phyloP scores from a whole-genome alignment of 2,329 filamentous ascomycete species.

The Drechslerella dactyloides region DNA sequence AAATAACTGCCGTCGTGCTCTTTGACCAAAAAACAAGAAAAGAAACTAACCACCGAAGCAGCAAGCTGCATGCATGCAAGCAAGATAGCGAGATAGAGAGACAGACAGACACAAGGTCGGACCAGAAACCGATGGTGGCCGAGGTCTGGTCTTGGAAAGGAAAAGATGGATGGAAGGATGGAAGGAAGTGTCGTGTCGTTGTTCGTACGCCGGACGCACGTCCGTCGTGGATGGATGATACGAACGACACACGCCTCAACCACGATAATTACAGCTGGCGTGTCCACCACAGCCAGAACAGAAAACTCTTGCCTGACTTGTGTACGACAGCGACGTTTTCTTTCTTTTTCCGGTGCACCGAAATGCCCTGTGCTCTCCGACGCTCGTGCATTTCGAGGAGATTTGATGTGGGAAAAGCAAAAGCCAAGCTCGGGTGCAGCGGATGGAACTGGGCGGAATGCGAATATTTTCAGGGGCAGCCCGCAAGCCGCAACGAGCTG shows the following conservation, averaged over 20 bases:
- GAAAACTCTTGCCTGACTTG: constrained; percentile 12
- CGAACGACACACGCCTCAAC: neutral
- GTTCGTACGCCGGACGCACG: neutral
- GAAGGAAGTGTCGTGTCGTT: neutral
- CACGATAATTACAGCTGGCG: constrained; percentile 6
- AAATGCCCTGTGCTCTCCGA: constrained; percentile 2
- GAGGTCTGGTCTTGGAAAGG: no score
- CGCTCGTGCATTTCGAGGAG: constrained; percentile 7
- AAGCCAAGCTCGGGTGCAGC: constrained; percentile 5
- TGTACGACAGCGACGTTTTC: constrained; percentile 19
- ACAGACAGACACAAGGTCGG: no score
- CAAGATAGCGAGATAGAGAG: no score
- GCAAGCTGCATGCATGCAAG: neutral
- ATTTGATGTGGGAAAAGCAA: neutral
- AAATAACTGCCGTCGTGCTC: neutral
- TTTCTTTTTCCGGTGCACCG: neutral
- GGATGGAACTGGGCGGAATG: constrained; percentile 6
- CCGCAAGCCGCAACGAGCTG: constrained; percentile 46
- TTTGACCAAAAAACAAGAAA: neutral
- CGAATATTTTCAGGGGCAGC: constrained; percentile 25
- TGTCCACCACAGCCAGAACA: neutral
- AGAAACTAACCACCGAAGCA: constrained; percentile 2
- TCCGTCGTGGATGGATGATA: neutral
- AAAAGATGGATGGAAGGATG: no score
- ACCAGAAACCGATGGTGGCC: no score